These are phyloP conservation scores for Lumnitzera littorea DNA, from an alignment of 345 rosid species.

Conservation along the genomic window DNA sequence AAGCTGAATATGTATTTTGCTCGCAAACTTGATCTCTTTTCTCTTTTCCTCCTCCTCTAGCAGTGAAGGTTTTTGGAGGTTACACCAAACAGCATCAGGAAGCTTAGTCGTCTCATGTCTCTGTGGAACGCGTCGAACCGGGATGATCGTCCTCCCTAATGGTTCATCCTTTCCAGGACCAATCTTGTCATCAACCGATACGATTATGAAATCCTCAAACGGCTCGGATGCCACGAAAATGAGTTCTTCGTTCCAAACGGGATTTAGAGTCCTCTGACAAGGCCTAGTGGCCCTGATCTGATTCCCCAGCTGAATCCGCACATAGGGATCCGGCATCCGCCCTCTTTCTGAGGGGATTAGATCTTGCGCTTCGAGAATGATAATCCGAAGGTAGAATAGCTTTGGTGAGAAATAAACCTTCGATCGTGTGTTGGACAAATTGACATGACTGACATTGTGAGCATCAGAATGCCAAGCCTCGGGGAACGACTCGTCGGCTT, in stretches of 20 bases:
- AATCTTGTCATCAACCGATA: constrained; percentile 27
- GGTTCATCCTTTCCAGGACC: constrained; percentile 29
- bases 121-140: constrained; percentile 15
- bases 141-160: constrained; percentile 21
- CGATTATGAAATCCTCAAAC: constrained; percentile 35
- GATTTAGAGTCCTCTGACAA: constrained; percentile 29
- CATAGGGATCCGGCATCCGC: constrained; percentile 29
- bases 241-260: constrained; percentile 44
- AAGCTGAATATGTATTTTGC: constrained; percentile 55
- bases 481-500: constrained; percentile 46
- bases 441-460: constrained; percentile 22
- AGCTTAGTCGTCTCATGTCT: constrained; percentile 22
- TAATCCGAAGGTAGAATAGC: constrained; percentile 40
- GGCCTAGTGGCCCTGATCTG: constrained; percentile 26
- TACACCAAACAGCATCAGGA: constrained; percentile 29
- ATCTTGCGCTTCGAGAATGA: constrained; percentile 47
- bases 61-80: constrained; percentile 23
- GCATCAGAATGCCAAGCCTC: constrained; percentile 59
- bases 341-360: constrained; percentile 26
- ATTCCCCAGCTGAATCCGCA: constrained; percentile 29
- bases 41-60: constrained; percentile 42
- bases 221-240: constrained; percentile 51
- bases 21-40: constrained; percentile 68
- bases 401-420: constrained; percentile 52
- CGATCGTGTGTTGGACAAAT: constrained; percentile 33